Conservation (phyloP, 129 eudicot species). For the Centrapalus pauciflorus region DNA sequence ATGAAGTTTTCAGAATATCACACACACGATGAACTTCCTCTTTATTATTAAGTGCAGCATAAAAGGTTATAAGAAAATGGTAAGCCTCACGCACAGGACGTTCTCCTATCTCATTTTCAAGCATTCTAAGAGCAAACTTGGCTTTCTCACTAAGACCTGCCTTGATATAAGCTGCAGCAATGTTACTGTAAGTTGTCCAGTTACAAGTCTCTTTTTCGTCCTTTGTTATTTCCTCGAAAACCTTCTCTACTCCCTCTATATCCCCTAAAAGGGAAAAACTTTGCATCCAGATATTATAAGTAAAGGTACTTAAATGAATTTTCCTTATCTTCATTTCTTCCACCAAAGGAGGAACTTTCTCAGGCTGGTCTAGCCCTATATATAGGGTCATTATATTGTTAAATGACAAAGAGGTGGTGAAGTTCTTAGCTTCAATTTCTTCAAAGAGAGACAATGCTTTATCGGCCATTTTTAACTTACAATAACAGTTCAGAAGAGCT, state of each 20-base stretch:
- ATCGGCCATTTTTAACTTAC: constrained; percentile 42
- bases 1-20: constrained; percentile 42
- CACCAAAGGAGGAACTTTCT: constrained; percentile 51
- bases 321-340: constrained; percentile 61
- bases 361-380: constrained; percentile 51
- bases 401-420: constrained; percentile 34
- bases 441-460: constrained; percentile 60
- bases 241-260: constrained; percentile 68
- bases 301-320: constrained; percentile 31
- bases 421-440: constrained; percentile 47
- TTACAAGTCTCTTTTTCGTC: constrained; percentile 28
- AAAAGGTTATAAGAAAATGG: constrained; percentile 54
- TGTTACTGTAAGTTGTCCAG: constrained; percentile 71
- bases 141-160: constrained; percentile 62
- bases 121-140: constrained; percentile 39
- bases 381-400: constrained; percentile 63
- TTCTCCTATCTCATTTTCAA: constrained; percentile 38
- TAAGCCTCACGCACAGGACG: constrained; percentile 37
- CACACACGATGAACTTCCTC: constrained; percentile 54
- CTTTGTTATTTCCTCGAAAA: constrained; percentile 49
- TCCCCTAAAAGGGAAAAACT: constrained; percentile 50
- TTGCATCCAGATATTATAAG: constrained; percentile 58
- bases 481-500: constrained; percentile 70
- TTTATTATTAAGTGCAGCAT: constrained; percentile 41
- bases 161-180: constrained; percentile 48